These are phyloP conservation scores for Abortiporus biennis DNA, from an alignment of 1,284 basidiomycete species.

Conservation along the genomic window DNA sequence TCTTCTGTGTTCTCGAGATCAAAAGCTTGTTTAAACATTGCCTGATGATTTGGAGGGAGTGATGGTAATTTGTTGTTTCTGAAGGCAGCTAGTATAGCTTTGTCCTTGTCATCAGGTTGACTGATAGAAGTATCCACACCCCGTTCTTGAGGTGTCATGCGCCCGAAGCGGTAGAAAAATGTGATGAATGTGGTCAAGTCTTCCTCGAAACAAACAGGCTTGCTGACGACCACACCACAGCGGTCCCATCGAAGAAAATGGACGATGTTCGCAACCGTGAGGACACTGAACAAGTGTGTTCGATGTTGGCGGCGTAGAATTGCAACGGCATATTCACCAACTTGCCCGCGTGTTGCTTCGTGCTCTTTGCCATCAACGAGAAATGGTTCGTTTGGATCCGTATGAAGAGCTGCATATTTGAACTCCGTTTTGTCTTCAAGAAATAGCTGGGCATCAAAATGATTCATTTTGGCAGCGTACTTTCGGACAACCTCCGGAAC, in stretches of 20 bases:
- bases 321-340: constrained; percentile 6
- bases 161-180: constrained; percentile 8
- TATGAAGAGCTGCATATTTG: too few species aligned
- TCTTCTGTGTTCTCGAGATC: neutral
- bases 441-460: too few species aligned
- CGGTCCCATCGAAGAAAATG: constrained; percentile 12
- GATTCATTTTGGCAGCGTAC: too few species aligned
- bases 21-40: neutral
- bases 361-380: too few species aligned
- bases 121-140: constrained; percentile 7
- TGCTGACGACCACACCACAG: constrained; percentile 8
- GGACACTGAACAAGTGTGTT: constrained; percentile 4
- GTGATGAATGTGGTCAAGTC: neutral
- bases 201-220: constrained; percentile 8
- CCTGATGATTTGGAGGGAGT: neutral
- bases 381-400: too few species aligned
- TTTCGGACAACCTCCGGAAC: too few species aligned
- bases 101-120: too few species aligned
- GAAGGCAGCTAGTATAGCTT: neutral
- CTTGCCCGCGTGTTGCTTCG: constrained; percentile 6
- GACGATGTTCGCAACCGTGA: neutral
- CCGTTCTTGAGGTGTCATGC: neutral
- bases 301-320: constrained; percentile 8
- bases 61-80: neutral
- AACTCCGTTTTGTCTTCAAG: too few species aligned